A percentile compares a stretch with the other conserved stretches of the same genome.
phyloP scores from a whole-genome alignment of 345 rosid genomes.

The Pistacia atlantica region DNA sequence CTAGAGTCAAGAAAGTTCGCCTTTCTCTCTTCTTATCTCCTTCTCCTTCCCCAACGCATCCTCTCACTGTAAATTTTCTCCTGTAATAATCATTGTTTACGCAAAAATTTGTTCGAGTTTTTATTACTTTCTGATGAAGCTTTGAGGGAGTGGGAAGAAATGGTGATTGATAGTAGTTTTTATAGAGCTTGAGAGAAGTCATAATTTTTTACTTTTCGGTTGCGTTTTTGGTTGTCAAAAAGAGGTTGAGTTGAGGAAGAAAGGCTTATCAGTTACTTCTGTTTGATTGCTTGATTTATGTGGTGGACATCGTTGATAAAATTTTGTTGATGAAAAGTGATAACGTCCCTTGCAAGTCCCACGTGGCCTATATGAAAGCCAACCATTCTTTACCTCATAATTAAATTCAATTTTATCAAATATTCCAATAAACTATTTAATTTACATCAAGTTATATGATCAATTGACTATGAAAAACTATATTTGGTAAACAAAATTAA shows the following conservation, averaged over 20 bases:
- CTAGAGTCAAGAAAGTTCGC: conserved; percentile 61
- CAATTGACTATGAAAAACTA: too few species aligned
- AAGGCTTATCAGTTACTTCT: conserved; percentile 2
- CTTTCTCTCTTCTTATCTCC: conserved; percentile 42
- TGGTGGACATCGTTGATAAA: conserved; percentile 23
- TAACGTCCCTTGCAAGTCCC: background rate
- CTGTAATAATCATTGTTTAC: conserved; percentile 3
- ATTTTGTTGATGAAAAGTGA: background rate
- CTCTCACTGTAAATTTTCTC: conserved; percentile 30
- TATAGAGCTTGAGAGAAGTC: conserved; percentile 29
- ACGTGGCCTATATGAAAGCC: background rate
- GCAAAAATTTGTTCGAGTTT: conserved; percentile 11
- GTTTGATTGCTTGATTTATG: conserved; percentile 11
- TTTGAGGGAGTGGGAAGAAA: conserved; percentile 15
- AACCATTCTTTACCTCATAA: too few species aligned
- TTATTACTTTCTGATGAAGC: conserved; percentile 10
- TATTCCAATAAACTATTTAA: too few species aligned
- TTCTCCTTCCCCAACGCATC: conserved; percentile 38
- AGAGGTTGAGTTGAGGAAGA: background rate
- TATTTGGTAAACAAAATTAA: too few species aligned
- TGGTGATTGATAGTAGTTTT: conserved; percentile 27
- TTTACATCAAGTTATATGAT: too few species aligned
- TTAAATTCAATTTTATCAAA: too few species aligned
- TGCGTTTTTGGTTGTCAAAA: background rate
- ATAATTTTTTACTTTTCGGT: background rate